These are phyloP conservation scores for Kodamaea kaohsiungensis DNA, from an alignment of 805 yeast genomes.

Conservation along the genomic window DNA sequence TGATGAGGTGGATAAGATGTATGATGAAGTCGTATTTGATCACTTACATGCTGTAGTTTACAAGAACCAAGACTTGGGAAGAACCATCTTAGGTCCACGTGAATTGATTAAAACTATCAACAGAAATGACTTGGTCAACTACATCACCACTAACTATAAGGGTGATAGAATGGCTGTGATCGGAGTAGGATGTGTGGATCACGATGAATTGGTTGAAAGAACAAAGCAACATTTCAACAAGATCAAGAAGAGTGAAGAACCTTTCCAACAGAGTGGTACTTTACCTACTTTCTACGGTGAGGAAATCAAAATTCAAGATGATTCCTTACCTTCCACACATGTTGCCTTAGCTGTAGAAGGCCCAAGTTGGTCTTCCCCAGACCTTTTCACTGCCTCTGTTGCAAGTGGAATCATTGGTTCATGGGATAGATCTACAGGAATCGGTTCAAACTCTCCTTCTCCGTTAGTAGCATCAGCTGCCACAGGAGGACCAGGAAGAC, in stretches of 20 bases:
- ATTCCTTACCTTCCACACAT: slow-evolving; percentile 83
- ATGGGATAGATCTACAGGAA: slow-evolving; percentile 93
- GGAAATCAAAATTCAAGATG: slow-evolving; percentile 82
- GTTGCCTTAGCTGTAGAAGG: slow-evolving; percentile 97
- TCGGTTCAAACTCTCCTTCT: slow-evolving; percentile 82
- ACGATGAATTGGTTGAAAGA: slow-evolving; percentile 72
- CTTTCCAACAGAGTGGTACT: slow-evolving; percentile 73
- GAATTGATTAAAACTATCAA: slow-evolving; percentile 81
- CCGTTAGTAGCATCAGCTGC: slow-evolving; percentile 73
- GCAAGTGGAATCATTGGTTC: slow-evolving; percentile 97
- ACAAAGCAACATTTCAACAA: slow-evolving; percentile 80
- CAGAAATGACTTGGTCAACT: slow-evolving; percentile 71
- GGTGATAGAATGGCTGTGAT: slow-evolving; percentile 98
- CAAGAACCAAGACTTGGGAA: slow-evolving; percentile 89
- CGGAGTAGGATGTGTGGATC: slow-evolving; percentile 93
- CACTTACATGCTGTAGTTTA: slow-evolving; percentile 92
- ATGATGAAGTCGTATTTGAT: slow-evolving; percentile 97
- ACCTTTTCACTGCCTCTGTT: slow-evolving; percentile 90
- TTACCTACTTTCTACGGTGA: slow-evolving; percentile 82
- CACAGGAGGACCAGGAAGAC: slow-evolving; percentile 53
- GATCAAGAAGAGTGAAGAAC: slow-evolving; percentile 57
- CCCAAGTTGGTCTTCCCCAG: slow-evolving; percentile 95
- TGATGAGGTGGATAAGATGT: slow-evolving; percentile 97
- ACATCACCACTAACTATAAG: slow-evolving; percentile 83
- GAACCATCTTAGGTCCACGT: slow-evolving; percentile 94